A percentile compares a stretch with the other conserved stretches of the same genome.
phyloP scores from a whole-genome alignment of 2,329 filamentous ascomycete genomes.

The Exophiala alcalophila region DNA sequence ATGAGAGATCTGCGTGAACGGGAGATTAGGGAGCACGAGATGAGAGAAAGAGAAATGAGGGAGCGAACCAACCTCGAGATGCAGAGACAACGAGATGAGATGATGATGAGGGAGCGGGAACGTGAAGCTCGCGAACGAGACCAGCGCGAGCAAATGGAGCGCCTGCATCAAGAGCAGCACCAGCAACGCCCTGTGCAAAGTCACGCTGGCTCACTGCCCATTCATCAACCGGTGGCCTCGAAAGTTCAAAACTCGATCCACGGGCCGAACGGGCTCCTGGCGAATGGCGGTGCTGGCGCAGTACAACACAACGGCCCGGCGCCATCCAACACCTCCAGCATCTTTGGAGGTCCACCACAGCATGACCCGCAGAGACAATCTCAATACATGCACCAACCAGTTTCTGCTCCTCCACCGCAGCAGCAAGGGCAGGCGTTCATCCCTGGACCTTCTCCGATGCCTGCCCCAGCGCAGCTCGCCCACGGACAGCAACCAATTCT shows the following conservation, averaged over 20 bases:
- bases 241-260: conserved; percentile 78
- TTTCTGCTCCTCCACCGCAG: conserved; percentile 49
- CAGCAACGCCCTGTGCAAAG: conserved; percentile 77
- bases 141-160: conserved; percentile 48
- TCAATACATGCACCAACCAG: conserved; percentile 59
- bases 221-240: conserved; percentile 91
- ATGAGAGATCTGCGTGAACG: conserved; percentile 50
- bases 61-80: conserved; percentile 51
- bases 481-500: conserved; percentile 84
- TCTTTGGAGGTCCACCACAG: conserved; percentile 43
- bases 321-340: conserved; percentile 58
- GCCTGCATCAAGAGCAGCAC: conserved; percentile 60
- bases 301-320: conserved; percentile 53
- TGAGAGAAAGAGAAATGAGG: conserved; percentile 62
- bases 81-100: conserved; percentile 47
- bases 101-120: conserved; percentile 54
- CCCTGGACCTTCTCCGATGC: conserved; percentile 43
- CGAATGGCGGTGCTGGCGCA: conserved; percentile 62
- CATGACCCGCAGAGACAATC: conserved; percentile 56
- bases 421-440: conserved; percentile 50
- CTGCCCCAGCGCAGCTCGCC: conserved; percentile 58
- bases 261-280: conserved; percentile 83
- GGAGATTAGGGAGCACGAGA: conserved; percentile 51
- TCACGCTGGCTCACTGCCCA: conserved; percentile 80
- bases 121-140: conserved; percentile 62